These are phyloP conservation scores for Lachnellula subtilissima DNA, from an alignment of 2,329 filamentous ascomycete species.

Conservation along the genomic window DNA sequence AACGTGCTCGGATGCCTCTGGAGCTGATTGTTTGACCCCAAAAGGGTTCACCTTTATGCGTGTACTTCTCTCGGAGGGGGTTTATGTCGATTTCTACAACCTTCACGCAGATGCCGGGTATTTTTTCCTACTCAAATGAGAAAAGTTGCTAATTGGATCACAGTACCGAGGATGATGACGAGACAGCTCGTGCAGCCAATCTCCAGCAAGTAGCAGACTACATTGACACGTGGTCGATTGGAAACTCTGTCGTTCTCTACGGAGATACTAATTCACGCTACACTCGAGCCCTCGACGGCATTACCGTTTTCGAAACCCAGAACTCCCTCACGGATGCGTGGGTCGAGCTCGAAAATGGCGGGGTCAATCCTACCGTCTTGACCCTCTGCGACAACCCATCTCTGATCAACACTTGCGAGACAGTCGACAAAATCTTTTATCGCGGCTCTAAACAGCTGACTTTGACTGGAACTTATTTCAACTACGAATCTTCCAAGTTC, in stretches of 20 bases:
- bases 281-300: constrained; percentile 50
- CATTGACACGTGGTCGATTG: constrained; percentile 50
- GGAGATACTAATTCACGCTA: constrained; percentile 65
- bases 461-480: constrained; percentile 45
- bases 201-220: constrained; percentile 54
- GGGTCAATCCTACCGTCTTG: constrained; percentile 40
- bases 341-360: constrained; percentile 49
- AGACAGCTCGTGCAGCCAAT: constrained; percentile 52
- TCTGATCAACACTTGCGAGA: constrained; percentile 52
- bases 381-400: constrained; percentile 55
- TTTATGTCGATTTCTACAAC: constrained; percentile 62
- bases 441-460: constrained; percentile 44
- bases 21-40: constrained; percentile 59
- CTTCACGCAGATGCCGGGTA: constrained; percentile 61
- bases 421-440: constrained; percentile 60
- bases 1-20: constrained; percentile 50
- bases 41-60: constrained; percentile 69
- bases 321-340: constrained; percentile 54
- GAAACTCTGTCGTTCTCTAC: constrained; percentile 58
- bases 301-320: constrained; percentile 44
- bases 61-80: constrained; percentile 44
- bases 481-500: constrained; percentile 53
- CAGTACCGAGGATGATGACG: constrained; percentile 44
- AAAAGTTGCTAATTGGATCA: neutral
- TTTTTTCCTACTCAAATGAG: neutral